Base-by-base conservation (phyloP, 169 alveolate species). In the Plasmodium reichenowi region DNA sequence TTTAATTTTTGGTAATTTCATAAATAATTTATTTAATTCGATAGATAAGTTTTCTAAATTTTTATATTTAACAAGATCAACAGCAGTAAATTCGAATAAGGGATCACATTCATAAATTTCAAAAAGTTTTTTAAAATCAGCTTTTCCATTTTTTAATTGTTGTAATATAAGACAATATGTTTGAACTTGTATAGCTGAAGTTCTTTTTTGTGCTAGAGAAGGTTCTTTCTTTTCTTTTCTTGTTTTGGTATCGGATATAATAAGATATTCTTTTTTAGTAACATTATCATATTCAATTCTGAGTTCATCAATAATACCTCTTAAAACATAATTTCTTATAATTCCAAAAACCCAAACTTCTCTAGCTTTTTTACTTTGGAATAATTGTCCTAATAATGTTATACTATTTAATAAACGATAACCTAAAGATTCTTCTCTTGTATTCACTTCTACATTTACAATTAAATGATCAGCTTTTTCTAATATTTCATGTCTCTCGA, bases 171-270 rank as follows among this genome's bases (percentile, higher is more conserved):
- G 66, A 71, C 95, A 93, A 62, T 94, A 94, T 12, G 94, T 72
- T 83, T 94, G 97, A 32, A 94, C 96, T 80, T 94, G 97, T 66
- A 94, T 83, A 12, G 97, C 93, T 20, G 96, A 89, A 8, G 94
- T 91, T 29, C 90, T 94, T 76, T 90, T 92, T 74, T 94, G 97
- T 22, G 95, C 88, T 56, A 78, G 47, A 54, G 93, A 64, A 8
- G 97, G 97, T 32, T 89, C 93, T 29, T 74, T 62, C 47, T 76
- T 86, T 67, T 71, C 86, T 59, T 74, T 93, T 70, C 97, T 63
- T 12, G 97, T 94, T 64, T 94, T 94, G 5, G 97, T 94, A 72
- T 94, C 97, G 17, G 96, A 93, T 43, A 94, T 94, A 24, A 94
- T 94, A 17, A 64, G 72, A 67, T 89, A 93, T 72, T 74, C 88